phyloP scores from a whole-genome alignment of 495 filamentous ascomycete species.

The Penicillium ucsense region DNA sequence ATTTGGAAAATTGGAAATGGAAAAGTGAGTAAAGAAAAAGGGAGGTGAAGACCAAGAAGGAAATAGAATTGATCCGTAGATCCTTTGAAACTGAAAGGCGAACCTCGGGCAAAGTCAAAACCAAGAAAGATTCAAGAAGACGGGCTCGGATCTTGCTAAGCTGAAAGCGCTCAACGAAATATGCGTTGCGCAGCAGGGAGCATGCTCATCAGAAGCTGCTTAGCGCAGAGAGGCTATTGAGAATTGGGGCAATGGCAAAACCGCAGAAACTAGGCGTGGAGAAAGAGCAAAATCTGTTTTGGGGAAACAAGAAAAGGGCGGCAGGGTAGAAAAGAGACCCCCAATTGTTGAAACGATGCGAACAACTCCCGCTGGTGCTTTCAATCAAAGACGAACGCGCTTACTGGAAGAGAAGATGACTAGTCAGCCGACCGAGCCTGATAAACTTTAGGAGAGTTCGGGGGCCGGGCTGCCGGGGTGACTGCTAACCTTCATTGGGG shows the following conservation, averaged over 20 bases:
- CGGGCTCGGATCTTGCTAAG: constrained; percentile 34
- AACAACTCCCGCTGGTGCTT: constrained; percentile 40
- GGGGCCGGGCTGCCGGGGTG: constrained; percentile 24
- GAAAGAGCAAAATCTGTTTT: constrained; percentile 32
- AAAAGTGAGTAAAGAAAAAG: constrained; percentile 1
- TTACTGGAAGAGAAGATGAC: constrained; percentile 25
- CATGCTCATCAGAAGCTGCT: constrained; percentile 42
- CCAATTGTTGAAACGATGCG: constrained; percentile 37
- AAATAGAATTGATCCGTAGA: not conserved
- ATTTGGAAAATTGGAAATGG: constrained; percentile 7
- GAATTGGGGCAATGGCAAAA: not conserved
- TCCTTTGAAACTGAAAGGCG: too few species aligned
- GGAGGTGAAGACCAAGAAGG: constrained; percentile 10
- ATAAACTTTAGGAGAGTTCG: constrained; percentile 21
- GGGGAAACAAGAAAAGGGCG: constrained; percentile 15
- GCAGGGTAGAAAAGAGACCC: constrained; percentile 13
- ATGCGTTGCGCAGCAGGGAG: constrained; percentile 35
- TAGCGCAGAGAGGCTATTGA: constrained; percentile 16
- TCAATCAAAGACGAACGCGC: constrained; percentile 34
- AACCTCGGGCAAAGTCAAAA: too few species aligned
- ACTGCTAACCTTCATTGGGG: constrained; percentile 62
- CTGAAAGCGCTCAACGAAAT: constrained; percentile 41
- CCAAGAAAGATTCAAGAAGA: constrained; percentile 9
- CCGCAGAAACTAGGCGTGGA: constrained; percentile 17
- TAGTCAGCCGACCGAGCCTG: constrained; percentile 26